Conservation (phyloP, 371 early-diverging fungal genomes). For the Phascolomyces articulosus region DNA sequence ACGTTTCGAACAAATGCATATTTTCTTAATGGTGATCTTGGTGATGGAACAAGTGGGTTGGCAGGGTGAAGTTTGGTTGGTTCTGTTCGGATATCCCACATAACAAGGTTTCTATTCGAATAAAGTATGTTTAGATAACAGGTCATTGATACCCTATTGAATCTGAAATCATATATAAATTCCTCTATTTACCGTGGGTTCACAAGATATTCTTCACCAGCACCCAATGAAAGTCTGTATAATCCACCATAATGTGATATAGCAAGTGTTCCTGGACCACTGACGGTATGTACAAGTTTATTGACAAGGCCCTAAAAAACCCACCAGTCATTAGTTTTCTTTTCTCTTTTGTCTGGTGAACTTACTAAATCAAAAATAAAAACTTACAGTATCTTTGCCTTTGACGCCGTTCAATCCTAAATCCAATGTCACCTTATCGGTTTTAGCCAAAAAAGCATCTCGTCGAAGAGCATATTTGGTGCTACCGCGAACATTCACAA, state of each 20-base stretch:
- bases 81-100: slow-evolving; percentile 58
- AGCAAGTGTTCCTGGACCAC: slow-evolving; percentile 72
- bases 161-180: too few species aligned
- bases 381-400: slow-evolving; percentile 27
- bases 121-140: too few species aligned
- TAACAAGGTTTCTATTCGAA: slow-evolving; percentile 36
- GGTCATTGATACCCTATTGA: too few species aligned
- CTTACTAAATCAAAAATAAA: background rate
- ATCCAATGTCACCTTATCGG: slow-evolving; percentile 63
- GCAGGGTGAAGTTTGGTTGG: slow-evolving; percentile 38
- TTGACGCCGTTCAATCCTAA: slow-evolving; percentile 50
- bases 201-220: slow-evolving; percentile 73
- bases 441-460: slow-evolving; percentile 71
- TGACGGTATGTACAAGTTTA: slow-evolving; percentile 65
- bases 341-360: too few species aligned
- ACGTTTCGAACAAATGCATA: slow-evolving; percentile 44
- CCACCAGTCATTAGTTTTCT: too few species aligned
- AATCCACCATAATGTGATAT: slow-evolving; percentile 75
- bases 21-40: slow-evolving; percentile 34
- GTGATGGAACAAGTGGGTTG: slow-evolving; percentile 38
- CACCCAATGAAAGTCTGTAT: slow-evolving; percentile 68
- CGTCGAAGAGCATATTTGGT: slow-evolving; percentile 70
- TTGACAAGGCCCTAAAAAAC: slow-evolving; percentile 67
- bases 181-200: slow-evolving; percentile 59
- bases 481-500: slow-evolving; percentile 62